phyloP scores from a whole-genome alignment of 306 rosid species.

The Rosa rugosa region DNA sequence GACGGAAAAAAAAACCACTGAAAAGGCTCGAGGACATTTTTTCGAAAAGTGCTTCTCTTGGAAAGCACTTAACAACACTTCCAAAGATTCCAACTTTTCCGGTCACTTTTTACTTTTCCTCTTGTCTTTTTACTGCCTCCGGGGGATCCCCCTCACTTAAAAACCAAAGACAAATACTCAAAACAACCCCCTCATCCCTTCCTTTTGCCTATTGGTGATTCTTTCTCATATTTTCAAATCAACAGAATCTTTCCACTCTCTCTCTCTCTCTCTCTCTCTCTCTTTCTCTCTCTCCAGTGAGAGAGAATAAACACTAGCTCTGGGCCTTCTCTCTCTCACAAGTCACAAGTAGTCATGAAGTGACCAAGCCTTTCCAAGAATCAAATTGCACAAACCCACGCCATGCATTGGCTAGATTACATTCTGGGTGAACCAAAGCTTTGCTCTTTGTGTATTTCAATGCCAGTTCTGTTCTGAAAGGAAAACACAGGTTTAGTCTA shows the following conservation, averaged over 20 bases:
- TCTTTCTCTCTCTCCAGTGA: background rate
- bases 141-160: conserved; percentile 27
- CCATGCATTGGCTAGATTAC: conserved; percentile 4
- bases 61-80: conserved; percentile 38
- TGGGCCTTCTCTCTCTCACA: background rate
- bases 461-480: background rate
- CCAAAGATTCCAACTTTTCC: conserved; percentile 58
- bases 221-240: conserved; percentile 1
- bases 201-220: background rate
- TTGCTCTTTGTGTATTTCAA: background rate
- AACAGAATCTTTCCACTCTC: background rate
- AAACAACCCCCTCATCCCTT: conserved; percentile 4
- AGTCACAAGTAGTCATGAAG: background rate
- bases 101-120: conserved; percentile 39
- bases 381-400: background rate
- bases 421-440: conserved; percentile 1
- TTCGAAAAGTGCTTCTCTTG: conserved; percentile 47
- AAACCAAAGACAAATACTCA: background rate
- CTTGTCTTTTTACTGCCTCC: conserved; percentile 46
- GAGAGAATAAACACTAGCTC: conserved; percentile 9
- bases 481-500: background rate
- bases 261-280: background rate
- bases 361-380: conserved; percentile 4
- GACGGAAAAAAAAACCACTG: background rate
- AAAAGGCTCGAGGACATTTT: conserved; percentile 31